Percentiles rank a stretch among this genome's conserved stretches.
phyloP scores from a whole-genome alignment of 805 yeast species.

The Clavispora fructus region DNA sequence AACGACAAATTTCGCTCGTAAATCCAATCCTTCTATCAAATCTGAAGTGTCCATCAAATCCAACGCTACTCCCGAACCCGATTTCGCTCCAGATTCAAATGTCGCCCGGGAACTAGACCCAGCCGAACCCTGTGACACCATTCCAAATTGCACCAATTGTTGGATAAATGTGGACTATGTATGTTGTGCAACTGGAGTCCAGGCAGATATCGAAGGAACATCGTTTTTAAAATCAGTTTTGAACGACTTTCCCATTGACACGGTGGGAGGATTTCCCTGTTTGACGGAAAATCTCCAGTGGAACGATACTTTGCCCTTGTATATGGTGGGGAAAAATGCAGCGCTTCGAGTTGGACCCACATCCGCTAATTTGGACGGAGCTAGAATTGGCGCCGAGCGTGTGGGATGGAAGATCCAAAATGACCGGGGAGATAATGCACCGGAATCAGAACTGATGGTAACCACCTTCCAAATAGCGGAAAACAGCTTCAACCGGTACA shows the following conservation, averaged over 20 bases:
- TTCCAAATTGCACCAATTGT: background rate
- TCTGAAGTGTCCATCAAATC: too few species aligned
- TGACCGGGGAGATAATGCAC: conserved; percentile 1
- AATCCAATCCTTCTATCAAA: too few species aligned
- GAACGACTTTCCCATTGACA: conserved; percentile 23
- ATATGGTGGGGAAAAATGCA: conserved; percentile 40
- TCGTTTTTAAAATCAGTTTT: conserved; percentile 26
- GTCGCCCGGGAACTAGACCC: too few species aligned
- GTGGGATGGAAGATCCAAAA: conserved; percentile 34
- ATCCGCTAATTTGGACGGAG: conserved; percentile 44
- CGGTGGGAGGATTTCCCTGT: conserved; percentile 36
- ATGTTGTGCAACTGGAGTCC: conserved; percentile 39
- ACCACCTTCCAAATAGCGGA: conserved; percentile 6
- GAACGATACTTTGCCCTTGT: conserved; percentile 34
- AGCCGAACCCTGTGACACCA: too few species aligned
- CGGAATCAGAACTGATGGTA: background rate
- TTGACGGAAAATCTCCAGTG: conserved; percentile 42
- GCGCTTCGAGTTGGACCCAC: conserved; percentile 40
- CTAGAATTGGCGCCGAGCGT: conserved; percentile 41
- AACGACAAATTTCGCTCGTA: too few species aligned
- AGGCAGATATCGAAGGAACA: conserved; percentile 23
- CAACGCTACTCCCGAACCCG: too few species aligned
- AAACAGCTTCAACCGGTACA: conserved; percentile 7
- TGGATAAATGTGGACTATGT: conserved; percentile 25
- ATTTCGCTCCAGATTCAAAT: too few species aligned